Evolutionary conservation across 768 basidiomycete genomes (phyloP).

Genomic region (Tephrocybe sp.): DNA sequence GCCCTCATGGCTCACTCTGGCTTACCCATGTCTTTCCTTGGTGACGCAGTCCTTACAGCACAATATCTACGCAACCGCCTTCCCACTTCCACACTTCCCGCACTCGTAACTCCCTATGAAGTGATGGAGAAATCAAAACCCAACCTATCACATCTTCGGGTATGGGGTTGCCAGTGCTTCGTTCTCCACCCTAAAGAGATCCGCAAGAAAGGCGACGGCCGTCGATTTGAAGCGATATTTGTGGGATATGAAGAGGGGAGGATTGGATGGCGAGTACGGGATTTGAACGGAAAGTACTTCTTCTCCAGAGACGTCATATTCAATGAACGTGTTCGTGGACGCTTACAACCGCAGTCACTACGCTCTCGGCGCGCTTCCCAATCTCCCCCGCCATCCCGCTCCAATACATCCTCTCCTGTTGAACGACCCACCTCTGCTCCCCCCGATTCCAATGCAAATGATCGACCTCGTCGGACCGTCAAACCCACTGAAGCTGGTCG

Average conservation of each 20-base stretch:
- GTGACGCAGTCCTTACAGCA: slow-evolving; percentile 20
- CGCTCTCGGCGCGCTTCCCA: too few relatives aligned
- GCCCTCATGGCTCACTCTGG: slow-evolving; percentile 22
- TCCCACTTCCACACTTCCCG: slow-evolving; percentile 22
- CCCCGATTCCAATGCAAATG: too few relatives aligned
- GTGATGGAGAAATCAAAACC: slow-evolving; percentile 20
- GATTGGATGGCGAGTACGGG: not conserved
- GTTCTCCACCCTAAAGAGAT: slow-evolving; percentile 20
- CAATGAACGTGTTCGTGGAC: not conserved
- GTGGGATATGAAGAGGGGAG: slow-evolving; percentile 7
- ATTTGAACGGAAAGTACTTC: not conserved
- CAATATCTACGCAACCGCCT: slow-evolving; percentile 22
- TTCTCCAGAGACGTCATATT: slow-evolving; percentile 2
- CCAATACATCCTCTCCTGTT: too few relatives aligned
- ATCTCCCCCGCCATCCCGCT: too few relatives aligned
- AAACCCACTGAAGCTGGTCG: too few relatives aligned
- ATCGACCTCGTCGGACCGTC: too few relatives aligned
- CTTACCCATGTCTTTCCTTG: slow-evolving; percentile 22
- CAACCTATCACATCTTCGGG: slow-evolving; percentile 25
- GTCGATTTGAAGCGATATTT: slow-evolving; percentile 23
- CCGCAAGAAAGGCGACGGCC: slow-evolving; percentile 12
- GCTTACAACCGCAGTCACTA: slow-evolving; percentile 5
- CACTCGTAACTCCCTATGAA: slow-evolving; percentile 13
- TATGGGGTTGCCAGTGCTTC: slow-evolving; percentile 29
- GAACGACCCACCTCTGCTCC: too few relatives aligned